Base-by-base conservation (phyloP, 2,329 filamentous ascomycete species). In the Xylariaceae sp. region DNA sequence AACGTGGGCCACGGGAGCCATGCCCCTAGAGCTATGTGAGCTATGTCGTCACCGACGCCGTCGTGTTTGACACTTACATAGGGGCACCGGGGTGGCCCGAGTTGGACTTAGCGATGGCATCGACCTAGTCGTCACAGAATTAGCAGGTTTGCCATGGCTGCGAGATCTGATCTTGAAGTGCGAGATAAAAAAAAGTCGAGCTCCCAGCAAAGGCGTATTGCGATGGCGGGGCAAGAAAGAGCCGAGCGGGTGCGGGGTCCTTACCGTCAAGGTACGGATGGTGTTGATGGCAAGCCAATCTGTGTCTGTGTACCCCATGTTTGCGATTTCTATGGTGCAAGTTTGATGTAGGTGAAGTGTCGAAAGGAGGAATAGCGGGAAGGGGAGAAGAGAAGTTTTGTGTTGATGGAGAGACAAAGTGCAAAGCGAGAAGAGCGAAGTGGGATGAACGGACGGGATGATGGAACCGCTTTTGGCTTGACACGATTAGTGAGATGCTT, bases 71-170 rank as follows among this genome's bases (percentile, higher is more conserved):
- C 15, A 74, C 78, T 75, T 68, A 82, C 94, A 99, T 99, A 67
- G 94, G 94, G 72, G 94, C 94, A 81, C 94, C 94, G 67, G 94
- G 94, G 78, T 99, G 94, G 71, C 94, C 94, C 60, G 92, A 96
- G 83, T 97, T 97, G 72, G 92, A 90, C 72, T 87, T 81, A 75
- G 86, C 85, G 68, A 91, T 96, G 72, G 92, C 94, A 96, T 99
- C 94, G 78, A 90, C 89, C 94, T 99, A 70, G 54, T 62, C 46
- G 27, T n/a, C 11, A 19, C 14, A 35, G 22, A 27, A 47, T 65
- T 47, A 65, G 56, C 55, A 51, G 17, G 30, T 18, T 32, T 19
- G 52, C 48, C n/a, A 17, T 44, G n/a, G 42, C 44, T 44, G 14
- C 30, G 17, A 4, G 18, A 12, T 9, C 10, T 7, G 11, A 30